These are phyloP conservation scores for Hyaloperonospora arabidopsidis DNA, from an alignment of 352 stramenopile genomes.

Conservation along the genomic window DNA sequence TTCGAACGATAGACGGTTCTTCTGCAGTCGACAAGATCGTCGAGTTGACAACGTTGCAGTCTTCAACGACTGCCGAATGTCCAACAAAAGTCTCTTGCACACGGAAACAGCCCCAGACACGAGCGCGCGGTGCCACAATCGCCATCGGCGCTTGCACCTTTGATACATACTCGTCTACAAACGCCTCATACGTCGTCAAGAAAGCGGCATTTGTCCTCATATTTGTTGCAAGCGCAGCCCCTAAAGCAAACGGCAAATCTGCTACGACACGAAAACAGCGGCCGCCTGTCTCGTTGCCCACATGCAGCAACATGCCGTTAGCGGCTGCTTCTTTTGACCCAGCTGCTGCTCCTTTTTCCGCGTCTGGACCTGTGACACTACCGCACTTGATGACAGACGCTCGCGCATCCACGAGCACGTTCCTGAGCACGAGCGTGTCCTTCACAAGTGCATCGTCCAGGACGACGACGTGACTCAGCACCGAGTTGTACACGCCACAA, in stretches of 20 bases:
- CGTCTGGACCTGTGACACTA: conserved; percentile 33
- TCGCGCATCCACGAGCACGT: conserved; percentile 37
- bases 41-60: conserved; percentile 47
- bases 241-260: conserved; percentile 64
- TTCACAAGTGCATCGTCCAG: conserved; percentile 69
- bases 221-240: conserved; percentile 31
- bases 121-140: conserved; percentile 44
- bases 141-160: conserved; percentile 35
- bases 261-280: conserved; percentile 61
- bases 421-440: conserved; percentile 50
- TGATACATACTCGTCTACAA: conserved; percentile 51
- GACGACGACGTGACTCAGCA: conserved; percentile 50
- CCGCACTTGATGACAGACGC: conserved; percentile 63
- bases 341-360: neutral
- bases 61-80: conserved; percentile 39
- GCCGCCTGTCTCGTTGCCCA: conserved; percentile 78
- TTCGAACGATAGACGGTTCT: conserved; percentile 37
- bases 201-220: conserved; percentile 31
- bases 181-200: conserved; percentile 35
- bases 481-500: conserved; percentile 61
- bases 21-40: conserved; percentile 59
- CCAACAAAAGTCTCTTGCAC: conserved; percentile 69
- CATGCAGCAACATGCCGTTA: conserved; percentile 59
- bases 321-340: conserved; percentile 17
- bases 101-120: conserved; percentile 52